Evolutionary conservation across 108 stramenopile genomes (phyloP).

Genomic region (Chaetoceros muelleri): DNA sequence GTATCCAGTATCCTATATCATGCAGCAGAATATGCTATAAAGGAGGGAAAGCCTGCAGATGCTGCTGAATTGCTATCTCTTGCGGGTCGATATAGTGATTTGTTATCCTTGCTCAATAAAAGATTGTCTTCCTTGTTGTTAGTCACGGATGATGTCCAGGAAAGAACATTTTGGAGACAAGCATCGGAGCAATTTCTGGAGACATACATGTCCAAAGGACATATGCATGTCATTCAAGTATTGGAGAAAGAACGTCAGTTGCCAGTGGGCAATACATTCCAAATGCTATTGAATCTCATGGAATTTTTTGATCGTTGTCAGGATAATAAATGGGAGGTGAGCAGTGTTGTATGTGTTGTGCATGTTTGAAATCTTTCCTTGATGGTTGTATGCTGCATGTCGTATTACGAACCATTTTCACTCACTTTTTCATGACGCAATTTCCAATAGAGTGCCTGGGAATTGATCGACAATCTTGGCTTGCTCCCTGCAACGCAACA

Average conservation of each 20-base stretch:
- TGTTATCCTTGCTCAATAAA: constrained; percentile 39
- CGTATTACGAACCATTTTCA: neutral
- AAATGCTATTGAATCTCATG: constrained; percentile 39
- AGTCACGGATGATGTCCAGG: constrained; percentile 21
- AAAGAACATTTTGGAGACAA: constrained; percentile 32
- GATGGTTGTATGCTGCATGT: no score
- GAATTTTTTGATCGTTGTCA: constrained; percentile 42
- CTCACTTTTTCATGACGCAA: neutral
- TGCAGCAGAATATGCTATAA: constrained; percentile 21
- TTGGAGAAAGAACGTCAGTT: constrained; percentile 29
- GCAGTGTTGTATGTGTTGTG: neutral
- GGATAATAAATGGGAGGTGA: constrained; percentile 27
- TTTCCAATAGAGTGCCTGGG: constrained; percentile 23
- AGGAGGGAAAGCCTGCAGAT: constrained; percentile 28
- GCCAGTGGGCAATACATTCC: constrained; percentile 31
- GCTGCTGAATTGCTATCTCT: constrained; percentile 38
- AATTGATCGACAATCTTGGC: constrained; percentile 18
- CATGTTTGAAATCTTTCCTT: no score
- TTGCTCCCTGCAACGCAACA: constrained; percentile 20
- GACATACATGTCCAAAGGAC: constrained; percentile 29
- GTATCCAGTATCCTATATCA: constrained; percentile 28
- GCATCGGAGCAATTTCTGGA: constrained; percentile 28
- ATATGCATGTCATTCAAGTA: constrained; percentile 26
- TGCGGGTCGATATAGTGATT: constrained; percentile 28
- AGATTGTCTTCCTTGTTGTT: constrained; percentile 28